Evolutionary conservation across 2,329 filamentous ascomycete genomes (phyloP).

Genomic region (Colletotrichum echinochloae): DNA sequence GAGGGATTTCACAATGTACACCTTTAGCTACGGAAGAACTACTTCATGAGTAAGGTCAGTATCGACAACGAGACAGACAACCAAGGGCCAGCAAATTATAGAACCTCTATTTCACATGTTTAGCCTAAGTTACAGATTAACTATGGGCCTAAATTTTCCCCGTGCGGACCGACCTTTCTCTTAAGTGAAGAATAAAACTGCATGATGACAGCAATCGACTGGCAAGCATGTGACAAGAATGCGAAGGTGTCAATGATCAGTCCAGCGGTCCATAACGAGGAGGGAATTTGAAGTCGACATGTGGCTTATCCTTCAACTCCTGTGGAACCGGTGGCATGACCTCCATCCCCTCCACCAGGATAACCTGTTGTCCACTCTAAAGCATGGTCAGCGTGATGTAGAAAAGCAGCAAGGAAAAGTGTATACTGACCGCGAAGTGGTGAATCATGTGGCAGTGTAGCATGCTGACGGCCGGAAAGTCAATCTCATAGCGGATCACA

Average conservation of each 20-base stretch:
- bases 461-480: slow-evolving; percentile 25
- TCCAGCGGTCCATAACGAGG: slow-evolving; percentile 24
- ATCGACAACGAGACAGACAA: no score
- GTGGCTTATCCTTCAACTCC: slow-evolving; percentile 23
- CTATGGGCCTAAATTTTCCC: no score
- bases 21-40: no score
- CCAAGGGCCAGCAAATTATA: no score
- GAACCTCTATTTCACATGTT: no score
- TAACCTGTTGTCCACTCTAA: slow-evolving; percentile 27
- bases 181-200: no score
- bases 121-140: no score
- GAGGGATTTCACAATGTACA: no score
- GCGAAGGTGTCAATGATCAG: not conserved
- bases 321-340: slow-evolving; percentile 25
- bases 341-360: slow-evolving; percentile 29
- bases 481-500: slow-evolving; percentile 23
- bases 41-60: no score
- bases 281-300: slow-evolving; percentile 21
- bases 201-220: no score
- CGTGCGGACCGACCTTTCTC: no score
- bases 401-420: fast-evolving
- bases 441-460: slow-evolving; percentile 35
- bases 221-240: not conserved
- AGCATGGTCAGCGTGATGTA: not conserved
- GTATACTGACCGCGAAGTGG: slow-evolving; percentile 22